Evolutionary conservation across 2,329 filamentous ascomycete species (phyloP).

Genomic region (Hymenotorrendiella dingleyae): DNA sequence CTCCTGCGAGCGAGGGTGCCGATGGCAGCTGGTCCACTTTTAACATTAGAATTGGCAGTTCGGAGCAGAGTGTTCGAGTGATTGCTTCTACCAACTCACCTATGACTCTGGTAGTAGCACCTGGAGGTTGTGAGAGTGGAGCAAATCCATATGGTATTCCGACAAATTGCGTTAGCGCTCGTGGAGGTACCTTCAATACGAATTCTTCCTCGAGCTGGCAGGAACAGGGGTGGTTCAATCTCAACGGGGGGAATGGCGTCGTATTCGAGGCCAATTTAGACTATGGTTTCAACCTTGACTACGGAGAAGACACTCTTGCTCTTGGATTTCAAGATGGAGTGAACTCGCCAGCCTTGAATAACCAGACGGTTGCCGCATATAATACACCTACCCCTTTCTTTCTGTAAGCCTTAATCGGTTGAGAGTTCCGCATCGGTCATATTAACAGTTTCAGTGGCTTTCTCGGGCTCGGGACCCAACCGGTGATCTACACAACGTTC

Average conservation of each 20-base stretch:
- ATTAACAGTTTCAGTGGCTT: slow-evolving; percentile 29
- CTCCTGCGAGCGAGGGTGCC: slow-evolving; percentile 32
- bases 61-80: slow-evolving; percentile 37
- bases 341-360: slow-evolving; percentile 19
- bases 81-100: slow-evolving; percentile 35
- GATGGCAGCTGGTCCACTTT: slow-evolving; percentile 70
- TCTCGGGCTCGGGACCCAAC: slow-evolving; percentile 33
- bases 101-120: slow-evolving; percentile 31
- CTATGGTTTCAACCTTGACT: slow-evolving; percentile 12
- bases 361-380: slow-evolving; percentile 17
- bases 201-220: slow-evolving; percentile 32
- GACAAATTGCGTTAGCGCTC: slow-evolving; percentile 30
- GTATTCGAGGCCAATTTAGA: slow-evolving; percentile 24
- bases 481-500: slow-evolving; percentile 32
- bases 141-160: slow-evolving; percentile 31
- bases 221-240: slow-evolving; percentile 30
- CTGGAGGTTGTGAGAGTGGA: slow-evolving; percentile 27
- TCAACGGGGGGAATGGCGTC: slow-evolving; percentile 30
- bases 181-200: slow-evolving; percentile 31
- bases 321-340: slow-evolving; percentile 18
- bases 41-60: slow-evolving; percentile 48
- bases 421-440: not conserved
- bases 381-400: slow-evolving; percentile 32
- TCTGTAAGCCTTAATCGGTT: slow-evolving; percentile 22
- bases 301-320: slow-evolving; percentile 14